Evolutionary conservation across 2,329 filamentous ascomycete species (phyloP), one percentile per base, ranked within the genome.

Genomic region (Paramyrothecium roridum): DNA sequence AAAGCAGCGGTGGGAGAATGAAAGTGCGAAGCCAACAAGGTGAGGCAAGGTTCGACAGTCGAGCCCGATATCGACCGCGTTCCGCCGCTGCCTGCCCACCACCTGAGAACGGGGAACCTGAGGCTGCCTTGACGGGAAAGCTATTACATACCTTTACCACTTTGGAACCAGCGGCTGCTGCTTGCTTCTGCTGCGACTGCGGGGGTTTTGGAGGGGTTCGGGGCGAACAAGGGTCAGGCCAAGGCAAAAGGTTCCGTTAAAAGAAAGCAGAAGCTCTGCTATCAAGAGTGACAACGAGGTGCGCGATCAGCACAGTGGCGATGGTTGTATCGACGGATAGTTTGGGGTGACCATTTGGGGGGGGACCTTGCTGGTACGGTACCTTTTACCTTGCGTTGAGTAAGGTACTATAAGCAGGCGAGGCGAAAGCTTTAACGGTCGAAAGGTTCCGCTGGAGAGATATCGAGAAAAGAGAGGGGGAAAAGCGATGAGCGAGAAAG

Each of bases 1-100:
- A 26, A n/a, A 48, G 40, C 46, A 34, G n/a, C 13, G 13, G 13
- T 13, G 12, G n/a, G 37, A 13, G n/a, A 54, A 52, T 52, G 59
- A 57, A 54, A 55, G 58, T 52, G 45, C 48, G 59, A 55, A 54
- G 60, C 58, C 62, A 53, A 43, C 13, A 43, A 19, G 37, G 37
- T 43, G n/a, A 43, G 37, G n/a, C 37, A 43, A 43, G 37, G 37
- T 30, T 30, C 37, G 37, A 43, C 13, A 43, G 37, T 43, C 13
- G 37, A 43, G 37, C 13, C 37, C 13, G n/a, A 43, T 16, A 19
- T 19, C 37, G 37, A 16, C 37, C 37, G 37, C 13, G n/a, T 16
- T 43, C 37, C 13, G n/a, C 37, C 37, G 50, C 37, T 52, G 50
- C 50, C 50, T 52, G 50, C 50, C 13, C 37, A 19, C 37, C 13